Conservation (phyloP, 805 yeast genomes). For the Nakazawaea populi region DNA sequence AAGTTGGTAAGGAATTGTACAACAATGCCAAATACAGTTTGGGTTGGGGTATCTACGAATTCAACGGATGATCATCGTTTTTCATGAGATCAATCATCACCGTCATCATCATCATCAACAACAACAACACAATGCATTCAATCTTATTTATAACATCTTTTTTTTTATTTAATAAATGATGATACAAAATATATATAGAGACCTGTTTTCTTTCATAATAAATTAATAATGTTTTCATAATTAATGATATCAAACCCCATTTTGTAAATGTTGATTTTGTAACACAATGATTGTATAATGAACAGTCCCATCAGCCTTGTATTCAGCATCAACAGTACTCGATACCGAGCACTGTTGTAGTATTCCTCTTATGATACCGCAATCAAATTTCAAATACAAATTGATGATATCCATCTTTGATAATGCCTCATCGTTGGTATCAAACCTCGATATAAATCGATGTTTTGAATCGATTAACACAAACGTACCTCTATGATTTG, state of each 20-base stretch:
- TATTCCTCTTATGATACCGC: slow-evolving; percentile 9
- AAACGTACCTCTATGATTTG: slow-evolving; percentile 85
- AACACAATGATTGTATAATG: slow-evolving; percentile 9
- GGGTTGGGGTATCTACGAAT: slow-evolving; percentile 69
- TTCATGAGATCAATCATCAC: no score
- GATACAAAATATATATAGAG: no score
- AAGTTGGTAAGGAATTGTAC: slow-evolving; percentile 39
- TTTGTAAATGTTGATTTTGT: neutral
- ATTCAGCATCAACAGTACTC: slow-evolving; percentile 5
- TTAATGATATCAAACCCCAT: neutral
- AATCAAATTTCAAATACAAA: slow-evolving; percentile 8
- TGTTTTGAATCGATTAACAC: slow-evolving; percentile 55
- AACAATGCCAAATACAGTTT: slow-evolving; percentile 37
- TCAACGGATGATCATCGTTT: neutral
- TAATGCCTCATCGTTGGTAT: neutral
- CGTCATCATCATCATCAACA: no score
- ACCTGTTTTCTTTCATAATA: no score
- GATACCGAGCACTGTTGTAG: slow-evolving; percentile 3
- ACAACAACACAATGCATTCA: no score
- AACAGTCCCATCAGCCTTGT: slow-evolving; percentile 6
- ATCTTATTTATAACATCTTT: no score
- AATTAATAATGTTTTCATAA: no score
- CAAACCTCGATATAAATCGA: slow-evolving; percentile 3
- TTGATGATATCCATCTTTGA: slow-evolving; percentile 1
- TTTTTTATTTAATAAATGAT: no score